These are phyloP conservation scores for Jatropha podagrica DNA, from an alignment of 441 rosid genomes.

Conservation along the genomic window DNA sequence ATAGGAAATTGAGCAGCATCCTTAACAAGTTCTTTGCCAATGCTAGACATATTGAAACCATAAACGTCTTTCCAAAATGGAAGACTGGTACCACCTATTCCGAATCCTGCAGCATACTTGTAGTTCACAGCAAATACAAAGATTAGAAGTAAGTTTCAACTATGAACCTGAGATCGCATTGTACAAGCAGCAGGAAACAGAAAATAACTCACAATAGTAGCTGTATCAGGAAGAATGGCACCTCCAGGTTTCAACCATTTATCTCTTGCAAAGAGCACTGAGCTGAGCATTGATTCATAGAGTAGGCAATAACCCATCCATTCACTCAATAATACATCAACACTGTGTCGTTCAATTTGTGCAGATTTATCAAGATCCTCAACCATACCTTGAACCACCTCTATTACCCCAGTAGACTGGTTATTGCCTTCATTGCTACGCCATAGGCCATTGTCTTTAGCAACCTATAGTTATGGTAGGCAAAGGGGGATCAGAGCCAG, in stretches of 20 bases:
- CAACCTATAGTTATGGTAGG: constrained; percentile 50
- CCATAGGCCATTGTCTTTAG: constrained; percentile 70
- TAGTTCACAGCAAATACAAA: constrained; percentile 4
- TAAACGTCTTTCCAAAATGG: constrained; percentile 94
- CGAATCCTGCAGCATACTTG: constrained; percentile 89
- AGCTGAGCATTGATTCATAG: constrained; percentile 89
- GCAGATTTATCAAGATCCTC: constrained; percentile 66
- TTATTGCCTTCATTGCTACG: constrained; percentile 29
- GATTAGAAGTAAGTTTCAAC: neutral
- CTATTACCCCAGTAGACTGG: constrained; percentile 48
- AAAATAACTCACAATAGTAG: constrained; percentile 66
- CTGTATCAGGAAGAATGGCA: constrained; percentile 94
- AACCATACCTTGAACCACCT: constrained; percentile 85
- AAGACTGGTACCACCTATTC: constrained; percentile 82
- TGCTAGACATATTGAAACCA: constrained; percentile 81
- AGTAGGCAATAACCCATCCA: constrained; percentile 99
- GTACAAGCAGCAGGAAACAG: constrained; percentile 9
- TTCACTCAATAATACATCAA: constrained; percentile 85
- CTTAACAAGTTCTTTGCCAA: constrained; percentile 72
- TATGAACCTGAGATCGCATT: constrained; percentile 1
- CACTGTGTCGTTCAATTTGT: constrained; percentile 70
- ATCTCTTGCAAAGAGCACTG: constrained; percentile 92
- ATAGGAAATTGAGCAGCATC: constrained; percentile 69
- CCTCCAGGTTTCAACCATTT: constrained; percentile 97
- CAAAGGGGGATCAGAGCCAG: constrained; percentile 14